Evolutionary conservation across 345 rosid genomes (phyloP).

Genomic region (Eucalyptus cladocalyx): DNA sequence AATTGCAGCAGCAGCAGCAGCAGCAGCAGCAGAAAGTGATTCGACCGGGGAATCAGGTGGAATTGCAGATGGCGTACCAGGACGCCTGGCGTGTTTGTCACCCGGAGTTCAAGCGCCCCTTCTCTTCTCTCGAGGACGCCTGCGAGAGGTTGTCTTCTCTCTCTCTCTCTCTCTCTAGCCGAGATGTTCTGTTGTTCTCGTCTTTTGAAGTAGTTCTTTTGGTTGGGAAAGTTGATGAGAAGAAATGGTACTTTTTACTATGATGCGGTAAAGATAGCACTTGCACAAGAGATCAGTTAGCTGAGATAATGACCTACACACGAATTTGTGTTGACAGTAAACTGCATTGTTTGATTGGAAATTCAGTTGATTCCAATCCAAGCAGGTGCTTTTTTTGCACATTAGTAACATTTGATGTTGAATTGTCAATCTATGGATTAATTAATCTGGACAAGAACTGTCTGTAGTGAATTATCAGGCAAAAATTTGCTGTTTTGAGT

Average conservation of each 20-base stretch:
- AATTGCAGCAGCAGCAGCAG: conserved; percentile 2
- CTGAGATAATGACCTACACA: neutral
- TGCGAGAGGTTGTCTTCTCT: conserved; percentile 58
- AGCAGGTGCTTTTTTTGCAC: neutral
- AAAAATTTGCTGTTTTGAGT: neutral
- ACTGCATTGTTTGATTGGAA: neutral
- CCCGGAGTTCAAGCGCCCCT: conserved; percentile 81
- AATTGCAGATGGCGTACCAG: conserved; percentile 88
- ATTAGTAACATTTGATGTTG: neutral
- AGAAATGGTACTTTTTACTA: neutral
- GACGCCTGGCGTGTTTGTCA: conserved; percentile 95
- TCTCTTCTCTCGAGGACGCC: conserved; percentile 80
- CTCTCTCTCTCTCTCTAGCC: neutral
- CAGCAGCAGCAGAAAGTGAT: conserved; percentile 37
- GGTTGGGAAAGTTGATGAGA: neutral
- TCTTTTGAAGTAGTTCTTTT: neutral
- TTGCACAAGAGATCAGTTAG: neutral
- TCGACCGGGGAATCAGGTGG: conserved; percentile 57
- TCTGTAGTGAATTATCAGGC: neutral
- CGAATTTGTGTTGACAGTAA: neutral
- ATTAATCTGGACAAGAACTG: neutral
- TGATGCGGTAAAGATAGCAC: neutral
- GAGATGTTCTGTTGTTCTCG: neutral
- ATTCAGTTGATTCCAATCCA: neutral
- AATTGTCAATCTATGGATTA: neutral